Base-by-base conservation (phyloP, 2,329 filamentous ascomycete genomes). In the Talaromyces piceae region DNA sequence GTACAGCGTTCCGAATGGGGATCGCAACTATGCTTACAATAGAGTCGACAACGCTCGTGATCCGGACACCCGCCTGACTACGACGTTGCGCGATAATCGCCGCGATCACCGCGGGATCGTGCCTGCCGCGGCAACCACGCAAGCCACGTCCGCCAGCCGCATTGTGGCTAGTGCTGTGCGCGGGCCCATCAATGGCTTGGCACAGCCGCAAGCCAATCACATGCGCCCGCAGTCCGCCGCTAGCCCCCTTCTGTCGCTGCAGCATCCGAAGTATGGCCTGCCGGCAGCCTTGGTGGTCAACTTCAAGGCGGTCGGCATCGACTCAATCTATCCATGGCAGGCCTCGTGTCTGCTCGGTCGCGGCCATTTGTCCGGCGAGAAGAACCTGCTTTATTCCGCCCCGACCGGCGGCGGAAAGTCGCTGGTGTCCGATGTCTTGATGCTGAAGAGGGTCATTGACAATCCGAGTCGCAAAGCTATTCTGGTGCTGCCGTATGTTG, bases 381-480 rank as follows among this genome's bases (percentile, higher is more conserved):
- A 76, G 56, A 89, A 88, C 58, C 73, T 91, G 8, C 83, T 90
- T n/a, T 91, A 90, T 62, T 87, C 83, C 41, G 87, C 87, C 6
- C 87, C 87, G 0, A 90, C 87, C 0, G 86, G 86, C 4, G 86
- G 86, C 37, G 87, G 87, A 13, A 89, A 90, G 67, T 88, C 84
- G 6, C 74, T 90, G 11, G 84, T 89, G 44, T 86, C 86, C 4
- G 77, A 80, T 63, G 79, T 90, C 25, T 70, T 90, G 47, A 86
- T 90, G 80, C 70, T 90, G 49, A 88, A 85, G 62, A 78, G 79
- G 53, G 73, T 90, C 20, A 72, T 88, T n/a, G 76, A 80, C 41
- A 75, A 82, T 43, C 78, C 79, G 1, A 73, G 73, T 18, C 76
- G 81, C 51, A 90, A 89, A 57, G 85, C 84, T 2, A 76, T 91